Base-by-base conservation (phyloP, 2,329 filamentous ascomycete genomes). In the Clonostachys rhizophaga region DNA sequence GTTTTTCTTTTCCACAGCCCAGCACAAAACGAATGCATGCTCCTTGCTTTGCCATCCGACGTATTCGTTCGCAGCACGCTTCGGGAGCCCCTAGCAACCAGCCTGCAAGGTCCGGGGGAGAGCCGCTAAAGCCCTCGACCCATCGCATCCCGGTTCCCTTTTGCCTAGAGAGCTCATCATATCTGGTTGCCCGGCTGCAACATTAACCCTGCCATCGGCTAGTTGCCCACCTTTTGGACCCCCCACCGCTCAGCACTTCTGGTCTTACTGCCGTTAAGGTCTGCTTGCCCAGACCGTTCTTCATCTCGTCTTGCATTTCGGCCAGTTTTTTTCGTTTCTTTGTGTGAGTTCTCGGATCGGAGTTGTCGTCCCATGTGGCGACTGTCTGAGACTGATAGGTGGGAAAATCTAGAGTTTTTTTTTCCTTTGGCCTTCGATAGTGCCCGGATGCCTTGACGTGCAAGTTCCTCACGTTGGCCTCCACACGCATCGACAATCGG, bases 351-450 rank as follows among this genome's bases (percentile, higher is more conserved):
- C 37, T 40, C 11, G n/a, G n/a, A n/a, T 13, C 9, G 17, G n/a
- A n/a, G 37, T n/a, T 40, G n/a, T 13, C 35, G 42, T 44, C 34
- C 34, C 17, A 12, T 45, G 44, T 45, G 35, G 35, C 35, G 20
- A 45, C 40, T 45, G 35, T 45, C 44, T 45, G 34, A 37, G 44
- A 30, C 40, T 42, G 40, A 42, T 30, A 45, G n/a, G 17, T 36
- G 16, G 13, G 35, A 45, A 37, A 40, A 6, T 42, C 24, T 30
- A 30, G 24, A 30, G 11, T 40, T 40, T 17, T 12, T 20, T 20
- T 17, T 42, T 20, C 33, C 10, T 17, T 42, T 17, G 4, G 40
- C 14, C 33, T 42, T 20, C 40, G 17, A 17, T 20, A 24, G 40
- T 30, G 24, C 24, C 24, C 24, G 24, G 24, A 30, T 30, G 24